Base-by-base conservation (phyloP, 805 yeast genomes). In the Diddensiella caesifluorescens region DNA sequence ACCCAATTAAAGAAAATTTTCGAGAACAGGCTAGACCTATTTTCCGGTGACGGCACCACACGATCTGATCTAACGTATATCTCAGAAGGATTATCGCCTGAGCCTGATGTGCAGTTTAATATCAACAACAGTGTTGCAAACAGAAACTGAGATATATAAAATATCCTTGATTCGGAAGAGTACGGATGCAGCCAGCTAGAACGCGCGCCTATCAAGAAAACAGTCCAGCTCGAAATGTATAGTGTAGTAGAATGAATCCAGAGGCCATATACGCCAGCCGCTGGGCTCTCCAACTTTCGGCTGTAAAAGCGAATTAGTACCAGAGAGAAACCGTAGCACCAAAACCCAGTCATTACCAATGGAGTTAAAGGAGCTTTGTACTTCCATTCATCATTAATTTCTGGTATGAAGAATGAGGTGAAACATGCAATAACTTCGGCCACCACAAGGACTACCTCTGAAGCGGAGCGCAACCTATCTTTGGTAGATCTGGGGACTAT, bases 1-100 rank as follows among this genome's bases (percentile, higher is more conserved):
- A 85, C 63, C 95, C 95, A 90, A 22, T 79, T 64, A 68, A 83
- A 90, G 2, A 83, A 67, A 47, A 78, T 61, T 42, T 78, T 71
- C 3, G 76, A 60, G 43, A 83, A 70, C 36, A 89, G 61, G 16
- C 81, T 70, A 4, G 86, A 65, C 3, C 68, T 64, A 25, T 78
- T 74, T 62, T 89, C 96, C 0, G 83, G 81, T 1, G 95, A 83
- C 6, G 95, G 88, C 2, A 53, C 65, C 7, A 72, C 64, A 5
- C 74, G 73, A 16, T 34, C 29, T n/a, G 54, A 54, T 5, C 52
- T 15, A 9, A 22, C 41, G 13, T 59, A 57, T 50, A 60, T 68
- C 49, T 48, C 52, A 35, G 75, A 78, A 9, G 83, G 79, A 46
- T 73, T 74, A 61, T 85, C 90, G 16, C 84, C 83, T 25, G 79